Evolutionary conservation across 2,329 filamentous ascomycete species (phyloP), one percentile per base, ranked within the genome.

Genomic region (Mollisia scopiformis): DNA sequence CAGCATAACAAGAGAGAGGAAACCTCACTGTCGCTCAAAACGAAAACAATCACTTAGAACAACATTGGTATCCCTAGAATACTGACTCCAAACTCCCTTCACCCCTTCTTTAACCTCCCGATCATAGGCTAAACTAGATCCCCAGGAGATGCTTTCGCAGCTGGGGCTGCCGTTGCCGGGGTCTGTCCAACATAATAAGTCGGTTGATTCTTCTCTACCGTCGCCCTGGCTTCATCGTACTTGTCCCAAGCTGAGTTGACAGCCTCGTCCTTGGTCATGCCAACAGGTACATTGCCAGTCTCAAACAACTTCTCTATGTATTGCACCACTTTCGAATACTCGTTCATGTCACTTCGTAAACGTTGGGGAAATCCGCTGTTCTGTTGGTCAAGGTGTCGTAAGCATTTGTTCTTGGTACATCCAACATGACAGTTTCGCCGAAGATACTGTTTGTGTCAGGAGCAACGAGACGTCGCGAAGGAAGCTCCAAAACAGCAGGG

Each of bases 171-270:
- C 27, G 27, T 33, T n/a, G 14, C 10, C 8, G 49, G 28, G 6
- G 31, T 54, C 2, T 7, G 49, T 27, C 55, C 62, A 47, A 23
- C 60, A 57, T 66, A 66, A 31, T 52, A 50, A 58, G 21, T 55
- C 6, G 66, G 66, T 27, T 63, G 61, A 47, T 66, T 66, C 53
- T 51, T 62, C 46, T 62, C 58, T 2, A 68, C 62, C 30, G 66
- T 66, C 21, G 55, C 62, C 41, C 61, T 66, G 13, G 66, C 66
- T 33, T 47, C 59, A 31, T 49, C 25, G 50, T 60, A 68, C 47
- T 58, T 47, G 21, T 57, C 56, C 30, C 31, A 62, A 13, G 58
- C 61, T 31, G 59, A 56, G 19, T 62, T 58, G 14, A 66, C 53
- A 23, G 58, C 58, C 39, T 61, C 57, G 41, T 65, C 62, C 19